Conservation (phyloP, 257 asterid species). For the Scutellaria galericulata region DNA sequence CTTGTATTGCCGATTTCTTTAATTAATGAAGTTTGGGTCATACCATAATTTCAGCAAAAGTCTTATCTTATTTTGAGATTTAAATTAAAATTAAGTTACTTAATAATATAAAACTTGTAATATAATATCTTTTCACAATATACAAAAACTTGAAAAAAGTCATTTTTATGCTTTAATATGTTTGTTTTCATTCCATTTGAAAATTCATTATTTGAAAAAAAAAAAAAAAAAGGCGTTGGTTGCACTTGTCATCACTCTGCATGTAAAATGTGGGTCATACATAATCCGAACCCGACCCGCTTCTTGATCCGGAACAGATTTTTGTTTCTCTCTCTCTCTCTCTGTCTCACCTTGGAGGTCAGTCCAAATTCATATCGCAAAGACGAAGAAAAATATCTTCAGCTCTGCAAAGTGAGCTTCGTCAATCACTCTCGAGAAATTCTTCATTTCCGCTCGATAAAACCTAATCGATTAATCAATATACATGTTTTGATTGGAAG, state of each 20-base stretch:
- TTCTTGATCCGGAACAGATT: conserved; percentile 30
- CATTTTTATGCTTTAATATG: no score
- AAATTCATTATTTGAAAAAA: no score
- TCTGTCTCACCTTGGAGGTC: conserved; percentile 9
- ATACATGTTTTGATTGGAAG: conserved; percentile 31
- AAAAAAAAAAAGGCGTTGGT: background rate
- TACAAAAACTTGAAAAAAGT: no score
- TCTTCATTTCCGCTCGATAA: conserved; percentile 5
- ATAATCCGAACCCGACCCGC: conserved; percentile 16
- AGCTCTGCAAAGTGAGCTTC: conserved; percentile 32
- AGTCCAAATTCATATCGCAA: conserved; percentile 37
- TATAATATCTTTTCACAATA: no score
- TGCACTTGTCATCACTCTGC: background rate
- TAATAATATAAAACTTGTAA: no score
- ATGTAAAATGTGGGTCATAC: background rate
- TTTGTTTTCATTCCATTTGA: no score
- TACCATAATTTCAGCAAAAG: no score
- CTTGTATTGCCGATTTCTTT: no score
- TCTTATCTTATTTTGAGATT: no score
- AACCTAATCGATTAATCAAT: conserved; percentile 26
- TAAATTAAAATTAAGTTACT: no score
- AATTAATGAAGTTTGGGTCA: no score
- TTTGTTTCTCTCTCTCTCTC: conserved; percentile 4
- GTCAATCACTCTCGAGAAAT: background rate
- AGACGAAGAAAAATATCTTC: conserved; percentile 30